Base-by-base conservation (phyloP, 768 basidiomycete species). In the Tulasnella calospora region DNA sequence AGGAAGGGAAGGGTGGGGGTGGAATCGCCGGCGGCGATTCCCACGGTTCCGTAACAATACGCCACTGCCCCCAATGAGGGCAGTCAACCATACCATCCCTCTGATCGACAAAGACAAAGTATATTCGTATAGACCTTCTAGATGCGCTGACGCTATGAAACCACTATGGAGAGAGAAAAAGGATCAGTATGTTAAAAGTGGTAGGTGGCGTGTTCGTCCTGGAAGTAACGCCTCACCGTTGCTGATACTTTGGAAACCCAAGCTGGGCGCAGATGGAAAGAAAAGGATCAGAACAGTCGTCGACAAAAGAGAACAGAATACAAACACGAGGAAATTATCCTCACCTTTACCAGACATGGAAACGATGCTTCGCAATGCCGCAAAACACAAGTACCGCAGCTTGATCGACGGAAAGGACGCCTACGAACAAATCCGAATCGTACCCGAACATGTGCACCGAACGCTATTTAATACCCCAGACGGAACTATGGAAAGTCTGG, bases 261-360 rank as follows among this genome's bases (percentile, higher is more conserved):
- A 69, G 38, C 75, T 57, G 2, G 75, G 75, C 3, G 35, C 57
- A 8, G 47, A 78, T 23, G 72, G 77, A 23, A 72, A 78, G n/a
- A 27, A 4, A 15, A 3, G 73, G 17, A 78, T 78, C 3, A 23
- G 71, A 51, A 78, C 77, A 1, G 77, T 78, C n/a, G 77, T 78
- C 2, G 77, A 78, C n/a, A 78, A 78, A 38, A 2, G 77, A 1
- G 23, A 40, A 8, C 67, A 73, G 46, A 78, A 78, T 74, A 9
- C 67, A 12, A 78, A 78, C 36, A 78, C 77, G 3, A 27, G 3
- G 7, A 78, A 78, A 38, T 10, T 78, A 23, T 73, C 77, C 1
- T 78, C 72, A 30, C 77, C 77, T 9, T n/a, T 78, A 7, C 77
- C 77, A 1, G 77, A 78, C 40, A 78, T 78, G 36, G 77, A 78